Conservation (phyloP, 495 filamentous ascomycete genomes). For the Neurospora sp. region DNA sequence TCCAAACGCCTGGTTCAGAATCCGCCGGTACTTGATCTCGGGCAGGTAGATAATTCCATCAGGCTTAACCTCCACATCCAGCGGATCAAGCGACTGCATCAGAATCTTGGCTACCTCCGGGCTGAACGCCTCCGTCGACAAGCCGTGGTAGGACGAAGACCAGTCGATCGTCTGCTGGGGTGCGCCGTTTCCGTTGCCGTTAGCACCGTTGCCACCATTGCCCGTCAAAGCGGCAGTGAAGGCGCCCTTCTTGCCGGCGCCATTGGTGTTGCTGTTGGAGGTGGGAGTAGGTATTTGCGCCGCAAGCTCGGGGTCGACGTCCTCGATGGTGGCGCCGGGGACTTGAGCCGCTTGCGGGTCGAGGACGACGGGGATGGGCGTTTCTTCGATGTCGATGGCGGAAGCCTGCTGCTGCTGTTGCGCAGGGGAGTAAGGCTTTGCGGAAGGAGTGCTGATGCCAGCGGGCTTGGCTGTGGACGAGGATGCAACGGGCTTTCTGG, state of each 20-base stretch:
- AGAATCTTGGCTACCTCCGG: conserved; percentile 66
- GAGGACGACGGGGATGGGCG: conserved; percentile 1
- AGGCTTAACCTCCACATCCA: conserved; percentile 91
- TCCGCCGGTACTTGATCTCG: conserved; percentile 95
- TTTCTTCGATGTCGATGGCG: neutral
- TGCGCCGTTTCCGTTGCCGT: conserved; percentile 28
- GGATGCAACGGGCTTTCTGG: neutral
- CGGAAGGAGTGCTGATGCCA: neutral
- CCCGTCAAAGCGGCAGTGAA: conserved; percentile 13
- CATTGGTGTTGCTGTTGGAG: neutral
- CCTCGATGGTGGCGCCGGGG: conserved; percentile 22
- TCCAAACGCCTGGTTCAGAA: conserved; percentile 84
- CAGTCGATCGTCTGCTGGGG: conserved; percentile 64
- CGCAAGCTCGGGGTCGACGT: conserved; percentile 18
- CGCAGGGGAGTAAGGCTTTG: neutral
- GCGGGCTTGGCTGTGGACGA: neutral
- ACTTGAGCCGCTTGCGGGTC: conserved; percentile 24
- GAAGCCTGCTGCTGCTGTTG: neutral
- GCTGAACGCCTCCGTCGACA: conserved; percentile 64
- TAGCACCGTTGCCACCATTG: conserved; percentile 11
- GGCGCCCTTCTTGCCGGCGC: neutral
- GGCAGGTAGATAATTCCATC: conserved; percentile 95
- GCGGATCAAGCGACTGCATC: conserved; percentile 51
- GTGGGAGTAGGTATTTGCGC: conserved; percentile 11
- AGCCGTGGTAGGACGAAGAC: conserved; percentile 85